Evolutionary conservation across 805 yeast species (phyloP), one percentile per base, ranked within the genome.

Genomic region (Sungouiozyma intestinalis): DNA sequence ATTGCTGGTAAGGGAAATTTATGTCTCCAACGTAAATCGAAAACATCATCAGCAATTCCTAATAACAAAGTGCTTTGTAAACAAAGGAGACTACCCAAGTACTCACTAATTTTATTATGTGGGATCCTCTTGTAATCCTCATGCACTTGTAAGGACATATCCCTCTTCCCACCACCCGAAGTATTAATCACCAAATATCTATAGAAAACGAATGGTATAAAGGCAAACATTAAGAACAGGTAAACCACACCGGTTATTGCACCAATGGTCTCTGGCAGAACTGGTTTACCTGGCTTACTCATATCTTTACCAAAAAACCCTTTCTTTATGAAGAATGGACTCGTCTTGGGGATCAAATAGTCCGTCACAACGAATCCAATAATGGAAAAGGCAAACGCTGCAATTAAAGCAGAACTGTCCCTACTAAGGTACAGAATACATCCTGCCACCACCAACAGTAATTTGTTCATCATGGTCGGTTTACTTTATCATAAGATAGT

Each of bases 11-110:
- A 59, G 54, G 92, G 86, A 65, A 92, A 86, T 68, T 92, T 92
- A 66, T 92, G 95, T 57, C 99, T 73, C 99, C 99, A 92, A 52
- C 95, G 74, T 48, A 92, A 78, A 62, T 92, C 99, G 57, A 92
- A 92, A 53, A 92, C 69, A 66, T 92, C 98, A 62, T 92, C 98
- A 38, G 94, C 82, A 24, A 92, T 71, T 0, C 98, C 98, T 36
- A 92, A 67, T 35, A 92, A 66, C 14, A 87, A 72, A 60, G 92
- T 88, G 49, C 86, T 76, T 63, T 86, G 86, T 38, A 92, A 64
- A 46, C 94, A 85, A 45, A 92, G 64, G 8, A 90, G 68, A 3
- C 94, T 94, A 53, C 94, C 79, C 49, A 92, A 70, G 61, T 81
- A 92, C 49, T 86, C 94, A 0, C 95, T 81, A 41, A 92, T 68